phyloP scores from a whole-genome alignment of 2,329 filamentous ascomycete genomes.

The Fusarium aywerte region DNA sequence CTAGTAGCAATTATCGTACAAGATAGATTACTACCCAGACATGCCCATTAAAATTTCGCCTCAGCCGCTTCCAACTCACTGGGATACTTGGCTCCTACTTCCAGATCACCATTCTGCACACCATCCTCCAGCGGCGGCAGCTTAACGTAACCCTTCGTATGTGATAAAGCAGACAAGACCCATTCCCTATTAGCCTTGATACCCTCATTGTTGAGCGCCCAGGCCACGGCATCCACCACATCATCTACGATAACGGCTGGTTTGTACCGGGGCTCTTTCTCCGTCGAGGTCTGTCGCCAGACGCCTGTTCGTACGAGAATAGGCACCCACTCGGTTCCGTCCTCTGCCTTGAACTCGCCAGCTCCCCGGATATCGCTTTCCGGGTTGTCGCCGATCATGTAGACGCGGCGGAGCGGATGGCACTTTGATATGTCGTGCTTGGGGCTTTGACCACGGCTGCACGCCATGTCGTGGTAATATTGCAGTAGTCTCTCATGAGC shows the following conservation, averaged over 20 bases:
- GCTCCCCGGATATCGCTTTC: slow-evolving; percentile 91
- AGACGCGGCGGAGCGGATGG: slow-evolving; percentile 76
- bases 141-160: slow-evolving; percentile 45
- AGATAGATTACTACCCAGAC: not conserved
- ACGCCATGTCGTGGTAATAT: slow-evolving; percentile 46
- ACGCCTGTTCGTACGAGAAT: slow-evolving; percentile 86
- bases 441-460: slow-evolving; percentile 23
- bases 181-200: slow-evolving; percentile 51
- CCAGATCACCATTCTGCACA: not conserved
- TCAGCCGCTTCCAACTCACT: slow-evolving; percentile 41
- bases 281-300: slow-evolving; percentile 60
- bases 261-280: slow-evolving; percentile 64
- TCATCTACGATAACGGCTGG: slow-evolving; percentile 77
- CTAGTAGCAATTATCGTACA: not conserved
- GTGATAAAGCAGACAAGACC: slow-evolving; percentile 45
- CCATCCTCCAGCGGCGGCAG: slow-evolving; percentile 36
- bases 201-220: slow-evolving; percentile 72
- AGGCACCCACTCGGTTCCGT: slow-evolving; percentile 79
- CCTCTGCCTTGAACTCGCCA: slow-evolving; percentile 75
- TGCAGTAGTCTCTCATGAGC: slow-evolving; percentile 78
- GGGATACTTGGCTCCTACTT: slow-evolving; percentile 28
- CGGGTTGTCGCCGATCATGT: slow-evolving; percentile 94
- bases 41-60: slow-evolving; percentile 27
- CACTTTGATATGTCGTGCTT: slow-evolving; percentile 36
- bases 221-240: slow-evolving; percentile 80